These are phyloP conservation scores for Stipa capillata DNA, from an alignment of 176 grass and related monocot genomes.

Conservation along the genomic window DNA sequence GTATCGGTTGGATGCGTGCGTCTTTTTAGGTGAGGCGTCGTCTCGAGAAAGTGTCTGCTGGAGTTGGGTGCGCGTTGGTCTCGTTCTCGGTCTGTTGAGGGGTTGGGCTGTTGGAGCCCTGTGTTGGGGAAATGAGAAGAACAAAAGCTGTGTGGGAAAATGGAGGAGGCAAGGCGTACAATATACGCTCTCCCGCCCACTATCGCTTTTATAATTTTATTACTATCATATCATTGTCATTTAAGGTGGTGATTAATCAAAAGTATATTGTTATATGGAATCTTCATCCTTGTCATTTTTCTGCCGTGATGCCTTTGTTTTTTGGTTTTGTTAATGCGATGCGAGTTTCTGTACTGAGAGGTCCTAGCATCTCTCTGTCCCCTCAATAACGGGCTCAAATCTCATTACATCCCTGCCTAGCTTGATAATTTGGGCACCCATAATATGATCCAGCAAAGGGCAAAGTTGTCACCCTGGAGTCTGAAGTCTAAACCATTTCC, in stretches of 20 bases:
- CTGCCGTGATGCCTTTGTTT: too few relatives aligned
- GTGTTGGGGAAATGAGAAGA: neutral
- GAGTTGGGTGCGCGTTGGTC: constrained; percentile 1
- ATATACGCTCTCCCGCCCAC: constrained; percentile 58
- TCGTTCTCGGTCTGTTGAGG: neutral
- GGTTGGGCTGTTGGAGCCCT: neutral
- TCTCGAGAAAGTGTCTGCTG: neutral
- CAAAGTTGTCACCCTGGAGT: neutral
- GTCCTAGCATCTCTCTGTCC: too few relatives aligned
- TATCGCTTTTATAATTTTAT: constrained; percentile 33
- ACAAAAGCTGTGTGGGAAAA: constrained; percentile 45
- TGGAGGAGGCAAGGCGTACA: constrained; percentile 60
- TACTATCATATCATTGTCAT: too few relatives aligned
- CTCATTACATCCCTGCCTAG: too few relatives aligned
- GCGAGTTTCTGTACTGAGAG: too few relatives aligned
- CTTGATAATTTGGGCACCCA: neutral
- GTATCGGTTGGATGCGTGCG: neutral
- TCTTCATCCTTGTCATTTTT: neutral
- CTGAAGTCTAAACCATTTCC: neutral
- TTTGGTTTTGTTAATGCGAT: too few relatives aligned
- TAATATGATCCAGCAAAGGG: neutral
- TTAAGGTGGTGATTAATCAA: constrained; percentile 38
- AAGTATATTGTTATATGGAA: too few relatives aligned
- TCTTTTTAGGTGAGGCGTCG: constrained; percentile 28
- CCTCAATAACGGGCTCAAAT: too few relatives aligned